Evolutionary conservation across 2,329 filamentous ascomycete genomes (phyloP), one percentile per base, ranked within the genome.

Genomic region (Beauveria sp.): DNA sequence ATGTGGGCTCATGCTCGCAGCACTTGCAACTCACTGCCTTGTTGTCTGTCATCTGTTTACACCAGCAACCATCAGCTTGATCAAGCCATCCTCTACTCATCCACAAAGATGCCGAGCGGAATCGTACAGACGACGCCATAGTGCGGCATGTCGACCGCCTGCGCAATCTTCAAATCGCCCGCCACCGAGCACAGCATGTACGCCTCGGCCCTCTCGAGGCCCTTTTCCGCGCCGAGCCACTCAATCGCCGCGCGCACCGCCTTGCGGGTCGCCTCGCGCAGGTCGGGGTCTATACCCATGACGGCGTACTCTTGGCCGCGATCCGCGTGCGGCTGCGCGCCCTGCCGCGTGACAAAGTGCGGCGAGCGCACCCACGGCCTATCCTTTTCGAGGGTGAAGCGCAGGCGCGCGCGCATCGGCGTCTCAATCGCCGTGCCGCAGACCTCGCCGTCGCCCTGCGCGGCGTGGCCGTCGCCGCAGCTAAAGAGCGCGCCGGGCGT

Each of bases 381-480:
- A 55, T 73, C 71, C 67, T 79, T 80, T 61, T 77, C 72, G 7
- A 82, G 70, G 3, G 75, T 78, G 41, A 84, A 73, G n/a, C 76
- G 74, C 40, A 83, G 65, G 0, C 74, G 76, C 0, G 79, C 80
- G 61, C 71, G 75, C 70, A 81, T 78, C 1, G 79, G 75, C 28
- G 80, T 82, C 71, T 83, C 81, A 64, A 83, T 80, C 7, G 81
- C 81, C n/a, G 79, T 81, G 6, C 81, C 80, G 64, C 80, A 82
- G 24, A 83, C 77, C 64, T 83, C 80, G 3, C 80, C 80, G 62
- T 82, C 79, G 3, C 80, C 80, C 65, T 83, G 80, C 0, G 79
- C 79, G 3, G 79, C 79, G 67, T 83, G 80, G 0, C 79, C 80
- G 65, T 84, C 80, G 41, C 80, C 80, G 63, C 79, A 81, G 66